phyloP scores from a whole-genome alignment of 2,329 filamentous ascomycete genomes.

The Decorospora gaudefroyi region DNA sequence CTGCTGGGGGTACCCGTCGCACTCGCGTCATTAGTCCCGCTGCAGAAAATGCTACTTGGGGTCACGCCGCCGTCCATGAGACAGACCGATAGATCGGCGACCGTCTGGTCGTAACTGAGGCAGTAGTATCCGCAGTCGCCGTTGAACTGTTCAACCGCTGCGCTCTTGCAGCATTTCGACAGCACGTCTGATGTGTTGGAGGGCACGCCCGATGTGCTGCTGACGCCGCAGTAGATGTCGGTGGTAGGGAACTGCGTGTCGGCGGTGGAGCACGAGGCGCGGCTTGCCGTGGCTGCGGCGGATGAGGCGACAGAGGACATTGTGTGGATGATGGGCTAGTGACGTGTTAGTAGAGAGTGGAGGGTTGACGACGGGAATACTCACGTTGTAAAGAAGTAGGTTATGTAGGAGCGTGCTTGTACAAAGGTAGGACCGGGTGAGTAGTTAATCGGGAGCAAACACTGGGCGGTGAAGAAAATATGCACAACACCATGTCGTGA shows the following conservation, averaged over 20 bases:
- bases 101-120: slow-evolving; percentile 32
- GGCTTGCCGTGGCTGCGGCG: slow-evolving; percentile 20
- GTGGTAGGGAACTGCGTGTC: slow-evolving; percentile 32
- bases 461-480: too few species aligned
- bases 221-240: slow-evolving; percentile 39
- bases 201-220: slow-evolving; percentile 28
- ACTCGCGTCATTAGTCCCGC: slow-evolving; percentile 30
- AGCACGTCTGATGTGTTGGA: slow-evolving; percentile 33
- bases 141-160: slow-evolving; percentile 37
- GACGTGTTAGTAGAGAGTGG: neutral
- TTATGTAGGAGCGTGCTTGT: neutral
- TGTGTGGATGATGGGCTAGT: too few species aligned
- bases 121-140: slow-evolving; percentile 40
- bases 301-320: slow-evolving; percentile 31
- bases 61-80: slow-evolving; percentile 34
- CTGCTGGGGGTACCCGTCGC: slow-evolving; percentile 32
- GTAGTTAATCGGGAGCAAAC: too few species aligned
- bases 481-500: neutral
- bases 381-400: neutral
- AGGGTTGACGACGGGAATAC: neutral
- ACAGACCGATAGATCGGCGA: slow-evolving; percentile 36
- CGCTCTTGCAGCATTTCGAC: slow-evolving; percentile 39
- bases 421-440: too few species aligned
- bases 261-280: slow-evolving; percentile 28
- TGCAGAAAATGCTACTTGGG: slow-evolving; percentile 32